A percentile compares a stretch with the other conserved stretches of the same genome.
Evolutionary conservation across 768 basidiomycete genomes (phyloP).

Genomic region (Panaeolus cyanescens): DNA sequence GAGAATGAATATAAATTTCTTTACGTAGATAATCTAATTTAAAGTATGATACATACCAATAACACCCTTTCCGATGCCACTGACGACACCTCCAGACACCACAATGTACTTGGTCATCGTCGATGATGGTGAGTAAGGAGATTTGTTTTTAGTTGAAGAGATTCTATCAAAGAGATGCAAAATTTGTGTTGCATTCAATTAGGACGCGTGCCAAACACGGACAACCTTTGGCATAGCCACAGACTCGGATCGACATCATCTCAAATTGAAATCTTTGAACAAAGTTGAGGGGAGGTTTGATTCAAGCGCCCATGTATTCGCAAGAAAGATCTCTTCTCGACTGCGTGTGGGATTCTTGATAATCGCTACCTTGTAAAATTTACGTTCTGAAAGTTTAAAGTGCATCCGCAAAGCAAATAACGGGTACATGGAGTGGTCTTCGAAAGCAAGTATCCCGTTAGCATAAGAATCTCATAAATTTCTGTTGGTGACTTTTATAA

Average conservation of each 20-base stretch:
- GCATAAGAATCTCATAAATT: no score
- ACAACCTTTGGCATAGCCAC: neutral
- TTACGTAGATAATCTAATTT: conserved; percentile 1
- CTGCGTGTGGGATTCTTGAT: no score
- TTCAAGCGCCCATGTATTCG: neutral
- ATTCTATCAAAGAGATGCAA: neutral
- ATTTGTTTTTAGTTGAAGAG: neutral
- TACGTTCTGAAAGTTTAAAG: no score
- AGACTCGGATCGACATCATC: neutral
- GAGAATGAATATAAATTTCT: neutral
- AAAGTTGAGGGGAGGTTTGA: neutral
- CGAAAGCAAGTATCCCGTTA: no score
- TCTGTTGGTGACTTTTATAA: no score
- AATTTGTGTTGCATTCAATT: conserved; percentile 1
- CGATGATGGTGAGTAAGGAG: neutral
- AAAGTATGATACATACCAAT: conserved; percentile 68
- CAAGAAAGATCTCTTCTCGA: no score
- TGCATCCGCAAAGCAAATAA: no score
- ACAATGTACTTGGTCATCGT: conserved; percentile 94
- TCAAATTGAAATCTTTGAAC: neutral
- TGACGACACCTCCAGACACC: conserved; percentile 96
- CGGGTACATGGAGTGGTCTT: no score
- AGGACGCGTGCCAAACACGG: neutral
- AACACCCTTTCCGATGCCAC: conserved; percentile 98
- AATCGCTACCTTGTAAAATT: no score